Evolutionary conservation across 2,329 filamentous ascomycete species (phyloP), one percentile per base, ranked within the genome.

Genomic region (Ophiostoma angusticollis): DNA sequence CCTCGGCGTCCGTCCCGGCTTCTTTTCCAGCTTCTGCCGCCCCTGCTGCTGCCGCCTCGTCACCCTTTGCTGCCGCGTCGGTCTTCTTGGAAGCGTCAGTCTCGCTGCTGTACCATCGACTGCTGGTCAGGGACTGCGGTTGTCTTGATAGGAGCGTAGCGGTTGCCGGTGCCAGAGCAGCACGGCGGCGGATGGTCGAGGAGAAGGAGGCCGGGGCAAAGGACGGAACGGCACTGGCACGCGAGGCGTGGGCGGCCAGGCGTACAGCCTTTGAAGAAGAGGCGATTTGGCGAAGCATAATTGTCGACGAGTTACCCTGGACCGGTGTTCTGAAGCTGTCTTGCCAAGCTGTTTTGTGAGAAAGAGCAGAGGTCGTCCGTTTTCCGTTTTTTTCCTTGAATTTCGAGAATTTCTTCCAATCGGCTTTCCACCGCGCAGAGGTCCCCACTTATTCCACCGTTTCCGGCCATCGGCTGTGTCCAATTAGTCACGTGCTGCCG

Each of bases 101-200:
- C 43, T 68, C 64, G 47, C 50, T 50, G 54, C 67, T 69, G 52
- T 69, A 70, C 64, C 64, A 70, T 31, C 43, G 40, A n/a, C 32
- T 23, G 8, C 21, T 12, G 6, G 29, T 27, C n/a, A 24, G 18
- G 3, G 27, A n/a, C 31, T 34, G 33, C 21, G 2, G 19, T n/a
- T 38, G 44, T 43, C 31, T 31, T 39, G 32, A 23, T 31, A 31
- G 34, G 31, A 11, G 29, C 6, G 24, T n/a, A 8, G 33, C 17
- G 9, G 27, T 23, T 14, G 40, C 35, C 34, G 43, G 23, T 25
- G 30, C n/a, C n/a, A n/a, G n/a, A n/a, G n/a, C n/a, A n/a, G n/a
- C n/a, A n/a, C 30, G 21, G 25, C 19, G 23, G 35, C 6, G 13
- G 31, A 31, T n/a, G 13, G n/a, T 17, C 11, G 36, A 35, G 17